Base-by-base conservation (phyloP, 805 yeast species). In the Torulaspora indica region DNA sequence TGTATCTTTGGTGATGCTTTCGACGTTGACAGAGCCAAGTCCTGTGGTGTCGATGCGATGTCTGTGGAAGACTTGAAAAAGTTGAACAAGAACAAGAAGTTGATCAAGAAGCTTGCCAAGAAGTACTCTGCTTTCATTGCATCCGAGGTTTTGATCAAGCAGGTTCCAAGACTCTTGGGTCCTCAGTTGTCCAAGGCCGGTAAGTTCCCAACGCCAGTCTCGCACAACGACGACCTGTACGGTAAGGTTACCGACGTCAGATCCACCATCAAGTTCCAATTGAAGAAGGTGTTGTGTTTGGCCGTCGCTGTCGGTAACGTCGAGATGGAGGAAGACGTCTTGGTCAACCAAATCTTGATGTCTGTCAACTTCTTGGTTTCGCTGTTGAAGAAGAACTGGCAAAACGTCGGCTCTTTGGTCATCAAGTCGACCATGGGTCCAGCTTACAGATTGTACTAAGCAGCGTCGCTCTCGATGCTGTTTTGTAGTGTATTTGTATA, bases 171-270 rank as follows among this genome's bases (percentile, higher is more conserved):
- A 85, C 82, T 93, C 73, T 82, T 93, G 72, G 99, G 99, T 80
- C 99, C 99, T 75, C 96, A 91, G 76, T 88, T 93, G 72, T 93
- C 98, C 64, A 93, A 93, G 86, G 98, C 97, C 72, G 98, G 98
- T 85, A 93, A 93, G 91, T 93, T 93, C 96, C 99, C 99, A 76
- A 91, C 98, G 74, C 99, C 99, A 78, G 98, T 93, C 67, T 93
- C 99, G 59, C 98, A 93, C 86, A 81, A 86, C 75, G 99, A 93
- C 73, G 98, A 93, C 75, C 82, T 93, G 72, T 86, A 87, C 83
- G 70, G 81, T 63, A 93, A 91, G 87, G 93, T 93, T 68, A 82
- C 78, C 67, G 99, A 93, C 72, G 98, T 93, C 68, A 90, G 85
- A 80, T 90, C 98, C 60, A 93, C 99, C 83, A 89, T 93, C 82